Evolutionary conservation across 2,329 filamentous ascomycete species (phyloP), one percentile per base, ranked within the genome.

Genomic region (Ceratocystis eucalypticola): DNA sequence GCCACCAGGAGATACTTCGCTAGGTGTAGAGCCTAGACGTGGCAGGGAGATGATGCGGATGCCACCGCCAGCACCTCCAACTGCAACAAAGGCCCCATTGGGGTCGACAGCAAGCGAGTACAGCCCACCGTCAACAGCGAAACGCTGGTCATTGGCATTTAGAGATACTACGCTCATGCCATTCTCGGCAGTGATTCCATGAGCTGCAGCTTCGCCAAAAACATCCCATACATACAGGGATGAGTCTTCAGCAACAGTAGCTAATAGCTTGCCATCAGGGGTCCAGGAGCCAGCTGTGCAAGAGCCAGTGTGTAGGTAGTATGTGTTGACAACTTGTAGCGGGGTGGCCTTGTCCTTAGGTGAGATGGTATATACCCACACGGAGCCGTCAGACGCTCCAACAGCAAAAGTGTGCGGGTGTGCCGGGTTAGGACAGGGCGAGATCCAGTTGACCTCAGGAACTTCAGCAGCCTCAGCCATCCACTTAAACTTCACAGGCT

Each of bases 281-380:
- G 90, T 90, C 92, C 94, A 99, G 1, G 88, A 81, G 68, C 94
- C 94, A 6, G 92, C 93, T 1, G 94, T 97, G 77, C 89, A 95
- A 33, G 89, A 78, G 20, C 78, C 88, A 2, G 89, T 93, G 78
- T 97, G 94, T 30, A 95, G 81, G 80, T 96, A 96, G 78, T 94
- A 96, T 30, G 88, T 88, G 78, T 96, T 90, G 4, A 95, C 82
- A 73, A 97, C 94, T 71, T 87, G 86, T 65, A 97, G 80, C 6
- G 89, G 77, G 72, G 78, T 80, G 62, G 76, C 76, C 44, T 76
- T 55, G 69, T 89, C 85, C 65, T 80, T 79, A 37, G 83, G 78
- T 74, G 92, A 87, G 72, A 97, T 82, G n/a, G 86, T 87, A 78
- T 96, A 96, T 8, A 99, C 88, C 94, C 94, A 99, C 53, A 96